These are phyloP conservation scores for Penicillium sp. DNA, from an alignment of 2,329 filamentous ascomycete species.

Conservation along the genomic window DNA sequence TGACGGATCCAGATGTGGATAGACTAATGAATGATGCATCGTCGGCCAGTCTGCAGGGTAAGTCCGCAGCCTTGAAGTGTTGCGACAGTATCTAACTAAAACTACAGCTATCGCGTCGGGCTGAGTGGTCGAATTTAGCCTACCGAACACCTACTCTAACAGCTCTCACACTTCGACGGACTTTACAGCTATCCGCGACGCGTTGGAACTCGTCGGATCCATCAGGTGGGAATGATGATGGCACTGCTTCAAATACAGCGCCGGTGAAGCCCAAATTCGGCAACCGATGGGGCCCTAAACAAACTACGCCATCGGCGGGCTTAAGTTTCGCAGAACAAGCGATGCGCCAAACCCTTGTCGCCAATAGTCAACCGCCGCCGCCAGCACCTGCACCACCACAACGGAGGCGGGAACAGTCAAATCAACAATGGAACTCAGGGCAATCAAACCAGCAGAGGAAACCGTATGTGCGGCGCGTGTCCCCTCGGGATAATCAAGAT, in stretches of 20 bases:
- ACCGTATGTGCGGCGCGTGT: neutral
- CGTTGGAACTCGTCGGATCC: slow-evolving; percentile 29
- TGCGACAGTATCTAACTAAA: neutral
- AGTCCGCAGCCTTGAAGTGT: neutral
- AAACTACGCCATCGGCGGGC: slow-evolving; percentile 20
- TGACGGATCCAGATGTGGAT: slow-evolving; percentile 17
- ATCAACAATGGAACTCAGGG: neutral
- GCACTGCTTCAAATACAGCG: slow-evolving; percentile 11
- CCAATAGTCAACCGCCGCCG: slow-evolving; percentile 13
- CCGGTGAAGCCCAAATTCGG: slow-evolving; percentile 30
- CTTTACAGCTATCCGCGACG: slow-evolving; percentile 34
- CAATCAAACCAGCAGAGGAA: slow-evolving; percentile 1
- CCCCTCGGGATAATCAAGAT: neutral
- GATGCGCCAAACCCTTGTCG: slow-evolving; percentile 30
- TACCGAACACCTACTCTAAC: slow-evolving; percentile 24
- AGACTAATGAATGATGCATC: slow-evolving; percentile 32
- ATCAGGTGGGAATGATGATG: slow-evolving; percentile 22
- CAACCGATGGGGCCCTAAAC: slow-evolving; percentile 22
- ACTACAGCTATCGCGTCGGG: slow-evolving; percentile 37
- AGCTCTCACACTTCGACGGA: slow-evolving; percentile 28
- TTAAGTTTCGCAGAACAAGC: slow-evolving; percentile 35
- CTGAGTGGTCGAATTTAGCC: slow-evolving; percentile 40
- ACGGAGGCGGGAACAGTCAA: neutral
- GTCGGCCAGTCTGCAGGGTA: slow-evolving; percentile 35
- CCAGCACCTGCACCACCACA: slow-evolving; percentile 1